phyloP scores from a whole-genome alignment of 305 asterid genomes.

The Fraxinus sp. region DNA sequence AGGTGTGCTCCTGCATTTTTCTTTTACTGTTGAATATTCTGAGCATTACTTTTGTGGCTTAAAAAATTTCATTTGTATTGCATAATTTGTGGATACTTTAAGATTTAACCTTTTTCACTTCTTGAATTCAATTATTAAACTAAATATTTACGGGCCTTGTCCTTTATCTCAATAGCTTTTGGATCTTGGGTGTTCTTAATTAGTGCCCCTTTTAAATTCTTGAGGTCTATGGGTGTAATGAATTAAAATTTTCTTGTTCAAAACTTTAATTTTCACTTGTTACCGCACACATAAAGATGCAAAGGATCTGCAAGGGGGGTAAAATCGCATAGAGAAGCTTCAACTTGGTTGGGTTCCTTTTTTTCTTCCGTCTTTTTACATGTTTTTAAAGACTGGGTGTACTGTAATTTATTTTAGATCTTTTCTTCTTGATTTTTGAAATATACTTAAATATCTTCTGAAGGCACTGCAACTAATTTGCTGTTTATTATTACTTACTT shows the following conservation, averaged over 20 bases:
- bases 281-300: background rate
- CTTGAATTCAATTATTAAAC: background rate
- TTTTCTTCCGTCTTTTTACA: background rate
- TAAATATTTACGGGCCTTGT: slow-evolving; percentile 2
- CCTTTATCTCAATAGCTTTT: background rate
- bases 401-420: background rate
- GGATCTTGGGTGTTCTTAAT: background rate
- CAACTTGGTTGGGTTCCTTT: background rate
- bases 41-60: slow-evolving; percentile 16
- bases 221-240: background rate
- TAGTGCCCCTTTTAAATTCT: background rate
- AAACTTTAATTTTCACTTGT: background rate
- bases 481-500: slow-evolving; percentile 26
- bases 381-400: background rate
- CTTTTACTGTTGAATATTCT: slow-evolving; percentile 16
- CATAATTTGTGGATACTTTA: background rate
- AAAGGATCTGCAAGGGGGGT: background rate
- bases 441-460: background rate
- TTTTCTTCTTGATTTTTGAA: background rate
- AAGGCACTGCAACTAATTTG: slow-evolving; percentile 16
- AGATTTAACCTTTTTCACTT: background rate
- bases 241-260: background rate
- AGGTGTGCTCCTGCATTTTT: slow-evolving; percentile 47
- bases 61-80: background rate
- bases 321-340: background rate